These are phyloP conservation scores for Akanthomyces dipterigenus DNA, from an alignment of 2,329 filamentous ascomycete species.

Conservation along the genomic window DNA sequence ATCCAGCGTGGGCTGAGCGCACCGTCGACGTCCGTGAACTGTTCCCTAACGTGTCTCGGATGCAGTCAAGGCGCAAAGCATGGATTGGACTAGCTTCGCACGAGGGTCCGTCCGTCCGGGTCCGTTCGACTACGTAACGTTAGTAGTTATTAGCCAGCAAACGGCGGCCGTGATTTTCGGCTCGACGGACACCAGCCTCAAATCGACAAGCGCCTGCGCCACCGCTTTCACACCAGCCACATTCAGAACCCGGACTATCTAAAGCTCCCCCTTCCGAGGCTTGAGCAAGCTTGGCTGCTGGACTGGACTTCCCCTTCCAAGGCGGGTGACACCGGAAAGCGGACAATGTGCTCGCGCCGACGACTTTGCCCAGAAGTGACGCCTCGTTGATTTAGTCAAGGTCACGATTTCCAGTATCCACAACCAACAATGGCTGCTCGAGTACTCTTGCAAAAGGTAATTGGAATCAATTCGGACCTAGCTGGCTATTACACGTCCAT, in stretches of 20 bases:
- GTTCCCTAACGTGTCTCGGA: slow-evolving; percentile 5
- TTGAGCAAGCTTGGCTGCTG: background rate
- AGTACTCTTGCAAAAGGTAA: slow-evolving; percentile 12
- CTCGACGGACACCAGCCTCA: too few relatives aligned
- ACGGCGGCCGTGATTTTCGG: background rate
- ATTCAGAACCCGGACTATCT: background rate
- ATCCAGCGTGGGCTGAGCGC: slow-evolving; percentile 5
- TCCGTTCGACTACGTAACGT: background rate
- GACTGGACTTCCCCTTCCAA: too few relatives aligned
- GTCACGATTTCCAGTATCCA: background rate
- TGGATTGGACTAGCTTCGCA: background rate
- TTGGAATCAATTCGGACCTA: background rate
- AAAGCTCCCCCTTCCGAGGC: slow-evolving; percentile 1
- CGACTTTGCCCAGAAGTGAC: slow-evolving; percentile 12
- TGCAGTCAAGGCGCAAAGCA: slow-evolving; percentile 4
- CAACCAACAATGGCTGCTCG: slow-evolving; percentile 12
- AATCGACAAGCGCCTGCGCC: background rate
- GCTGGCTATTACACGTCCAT: background rate
- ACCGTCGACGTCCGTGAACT: slow-evolving; percentile 8
- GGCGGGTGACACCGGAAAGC: slow-evolving; percentile 10
- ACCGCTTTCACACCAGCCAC: background rate
- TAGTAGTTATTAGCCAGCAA: background rate
- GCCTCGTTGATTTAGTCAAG: slow-evolving; percentile 6
- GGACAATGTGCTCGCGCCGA: slow-evolving; percentile 10
- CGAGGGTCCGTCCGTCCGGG: background rate